Evolutionary conservation across 2,329 filamentous ascomycete genomes (phyloP).

Genomic region (Endoconidiophora polonica): DNA sequence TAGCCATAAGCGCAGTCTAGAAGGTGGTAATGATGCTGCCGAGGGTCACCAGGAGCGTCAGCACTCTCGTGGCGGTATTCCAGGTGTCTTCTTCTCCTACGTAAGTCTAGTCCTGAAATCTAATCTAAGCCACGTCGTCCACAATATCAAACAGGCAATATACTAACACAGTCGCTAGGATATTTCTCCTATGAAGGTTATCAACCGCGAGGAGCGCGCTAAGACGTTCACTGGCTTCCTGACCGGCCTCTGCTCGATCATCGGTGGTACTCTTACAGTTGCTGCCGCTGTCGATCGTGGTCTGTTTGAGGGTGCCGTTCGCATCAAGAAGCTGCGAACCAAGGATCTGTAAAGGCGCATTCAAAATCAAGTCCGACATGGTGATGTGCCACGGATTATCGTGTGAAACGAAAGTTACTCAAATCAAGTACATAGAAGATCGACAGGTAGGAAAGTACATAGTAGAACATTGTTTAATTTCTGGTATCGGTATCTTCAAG

Average conservation of each 20-base stretch:
- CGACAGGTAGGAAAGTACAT: too few species aligned
- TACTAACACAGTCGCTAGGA: conserved; percentile 36
- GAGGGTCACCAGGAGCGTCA: conserved; percentile 86
- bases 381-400: not conserved
- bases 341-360: conserved; percentile 35
- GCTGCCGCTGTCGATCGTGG: conserved; percentile 84
- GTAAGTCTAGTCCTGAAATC: conserved; percentile 36
- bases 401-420: too few species aligned
- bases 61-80: conserved; percentile 81
- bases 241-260: conserved; percentile 82
- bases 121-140: not conserved
- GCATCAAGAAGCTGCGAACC: conserved; percentile 69
- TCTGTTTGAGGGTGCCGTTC: conserved; percentile 71
- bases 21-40: conserved; percentile 65
- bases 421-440: too few species aligned
- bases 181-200: conserved; percentile 98
- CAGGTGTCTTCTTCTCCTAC: conserved; percentile 96
- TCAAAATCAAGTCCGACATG: not conserved
- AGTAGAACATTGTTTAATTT: too few species aligned
- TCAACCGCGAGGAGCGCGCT: conserved; percentile 79
- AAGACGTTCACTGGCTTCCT: conserved; percentile 89
- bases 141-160: not conserved
- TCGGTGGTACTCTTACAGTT: conserved; percentile 89
- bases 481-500: too few species aligned
- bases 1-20: conserved; percentile 78